Evolutionary conservation across 176 grass and related monocot species (phyloP).

Genomic region (Miscanthus lutarioriparius): DNA sequence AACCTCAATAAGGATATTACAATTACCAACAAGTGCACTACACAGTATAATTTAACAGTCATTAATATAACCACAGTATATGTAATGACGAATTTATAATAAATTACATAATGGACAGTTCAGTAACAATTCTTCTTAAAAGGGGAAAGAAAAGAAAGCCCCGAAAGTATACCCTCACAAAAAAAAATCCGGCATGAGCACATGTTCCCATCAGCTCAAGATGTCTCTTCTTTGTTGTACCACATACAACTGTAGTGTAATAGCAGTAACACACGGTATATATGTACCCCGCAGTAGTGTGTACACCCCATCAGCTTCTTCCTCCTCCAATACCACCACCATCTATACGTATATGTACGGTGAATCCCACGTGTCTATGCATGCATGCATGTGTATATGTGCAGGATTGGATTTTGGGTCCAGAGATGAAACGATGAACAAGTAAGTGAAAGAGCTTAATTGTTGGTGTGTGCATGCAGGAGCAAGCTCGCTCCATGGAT

Average conservation of each 20-base stretch:
- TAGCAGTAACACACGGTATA: neutral
- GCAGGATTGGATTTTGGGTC: conserved; percentile 10
- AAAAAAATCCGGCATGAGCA: conserved; percentile 30
- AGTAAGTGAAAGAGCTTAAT: neutral
- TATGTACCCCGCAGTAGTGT: neutral
- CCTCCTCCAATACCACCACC: neutral
- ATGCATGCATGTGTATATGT: conserved; percentile 35
- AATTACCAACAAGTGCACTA: no score
- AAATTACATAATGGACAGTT: conserved; percentile 40
- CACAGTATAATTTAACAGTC: neutral
- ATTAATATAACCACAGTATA: conserved; percentile 31
- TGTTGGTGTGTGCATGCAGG: neutral
- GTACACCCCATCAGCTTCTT: neutral
- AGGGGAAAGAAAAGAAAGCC: neutral
- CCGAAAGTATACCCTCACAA: conserved; percentile 23
- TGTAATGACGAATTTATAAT: conserved; percentile 26
- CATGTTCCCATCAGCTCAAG: conserved; percentile 16
- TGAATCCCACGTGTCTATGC: conserved; percentile 34
- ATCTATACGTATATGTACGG: conserved; percentile 28
- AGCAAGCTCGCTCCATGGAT: neutral
- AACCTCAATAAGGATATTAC: no score
- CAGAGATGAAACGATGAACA: neutral
- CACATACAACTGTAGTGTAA: neutral
- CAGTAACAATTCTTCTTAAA: conserved; percentile 20
- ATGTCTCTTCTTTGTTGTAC: neutral